These are phyloP conservation scores for Neofusicoccum parvum DNA, from an alignment of 2,329 filamentous ascomycete genomes.

Conservation along the genomic window DNA sequence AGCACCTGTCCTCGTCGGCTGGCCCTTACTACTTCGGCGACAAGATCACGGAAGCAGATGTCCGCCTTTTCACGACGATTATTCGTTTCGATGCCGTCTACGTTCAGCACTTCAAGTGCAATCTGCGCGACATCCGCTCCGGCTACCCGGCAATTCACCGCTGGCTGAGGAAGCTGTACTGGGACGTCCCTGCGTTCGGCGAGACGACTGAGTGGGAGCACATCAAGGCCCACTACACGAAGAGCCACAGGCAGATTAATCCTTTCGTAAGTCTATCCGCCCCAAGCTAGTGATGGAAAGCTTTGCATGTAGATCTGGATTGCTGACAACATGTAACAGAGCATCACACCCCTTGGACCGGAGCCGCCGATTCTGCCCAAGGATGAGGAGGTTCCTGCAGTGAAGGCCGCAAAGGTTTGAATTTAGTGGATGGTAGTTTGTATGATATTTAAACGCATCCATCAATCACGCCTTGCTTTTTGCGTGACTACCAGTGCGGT, in stretches of 20 bases:
- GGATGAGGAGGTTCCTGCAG: conserved; percentile 75
- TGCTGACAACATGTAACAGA: conserved; percentile 24
- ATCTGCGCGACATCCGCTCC: conserved; percentile 78
- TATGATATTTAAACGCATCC: too few species aligned
- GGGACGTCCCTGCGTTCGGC: conserved; percentile 75
- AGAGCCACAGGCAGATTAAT: conserved; percentile 68
- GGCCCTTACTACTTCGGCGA: conserved; percentile 61
- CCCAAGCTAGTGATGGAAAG: conserved; percentile 24
- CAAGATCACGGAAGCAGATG: conserved; percentile 51
- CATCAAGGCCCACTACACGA: conserved; percentile 81
- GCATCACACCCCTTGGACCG: conserved; percentile 84
- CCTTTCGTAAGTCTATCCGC: conserved; percentile 39
- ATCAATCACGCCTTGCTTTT: too few species aligned
- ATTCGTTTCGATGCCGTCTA: conserved; percentile 60
- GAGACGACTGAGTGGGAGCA: conserved; percentile 91
- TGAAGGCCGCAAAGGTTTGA: conserved; percentile 26
- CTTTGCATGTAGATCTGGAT: background rate
- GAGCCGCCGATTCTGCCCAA: conserved; percentile 77
- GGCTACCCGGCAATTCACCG: conserved; percentile 80
- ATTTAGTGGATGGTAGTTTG: background rate
- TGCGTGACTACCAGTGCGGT: too few species aligned
- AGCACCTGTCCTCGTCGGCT: conserved; percentile 41
- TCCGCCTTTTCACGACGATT: conserved; percentile 62
- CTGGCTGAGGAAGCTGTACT: conserved; percentile 85
- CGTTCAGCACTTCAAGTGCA: conserved; percentile 71